These are phyloP conservation scores for Halteria grandinella DNA, from an alignment of 73 alveolate genomes.

Conservation along the genomic window DNA sequence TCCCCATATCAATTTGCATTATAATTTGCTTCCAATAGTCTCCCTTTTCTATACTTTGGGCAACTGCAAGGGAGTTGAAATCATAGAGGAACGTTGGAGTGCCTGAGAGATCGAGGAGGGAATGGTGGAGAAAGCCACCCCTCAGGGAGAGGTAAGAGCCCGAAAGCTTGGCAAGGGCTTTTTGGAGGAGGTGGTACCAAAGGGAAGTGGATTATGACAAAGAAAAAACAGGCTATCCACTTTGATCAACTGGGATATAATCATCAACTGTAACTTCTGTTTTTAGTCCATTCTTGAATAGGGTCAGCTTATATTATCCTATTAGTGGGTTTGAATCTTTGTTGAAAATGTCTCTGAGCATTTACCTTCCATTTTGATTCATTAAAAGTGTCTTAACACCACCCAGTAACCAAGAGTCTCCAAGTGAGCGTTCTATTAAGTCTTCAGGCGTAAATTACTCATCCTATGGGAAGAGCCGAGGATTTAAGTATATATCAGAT, in stretches of 20 bases:
- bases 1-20: no score
- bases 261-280: slow-evolving; percentile 73
- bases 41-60: no score
- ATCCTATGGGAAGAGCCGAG: no score
- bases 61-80: neutral
- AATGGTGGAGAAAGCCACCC: slow-evolving; percentile 57
- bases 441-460: slow-evolving; percentile 74
- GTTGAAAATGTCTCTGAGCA: slow-evolving; percentile 57
- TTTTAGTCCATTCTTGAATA: slow-evolving; percentile 80
- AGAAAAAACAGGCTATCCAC: slow-evolving; percentile 24
- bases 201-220: slow-evolving; percentile 31
- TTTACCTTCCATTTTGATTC: slow-evolving; percentile 52
- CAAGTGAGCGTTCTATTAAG: slow-evolving; percentile 72
- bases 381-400: slow-evolving; percentile 73
- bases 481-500: no score
- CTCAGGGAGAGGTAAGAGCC: slow-evolving; percentile 59
- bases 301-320: slow-evolving; percentile 71
- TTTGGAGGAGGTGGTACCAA: slow-evolving; percentile 62
- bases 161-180: slow-evolving; percentile 69
- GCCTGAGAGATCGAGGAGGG: slow-evolving; percentile 61
- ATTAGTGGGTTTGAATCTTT: no score
- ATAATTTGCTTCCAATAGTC: no score
- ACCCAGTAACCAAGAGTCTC: slow-evolving; percentile 77
- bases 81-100: slow-evolving; percentile 27
- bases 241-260: slow-evolving; percentile 52